A percentile compares a stretch with the other conserved stretches of the same genome.
Conservation (phyloP, 768 basidiomycete species). For the Rhodotorula toruloides region DNA sequence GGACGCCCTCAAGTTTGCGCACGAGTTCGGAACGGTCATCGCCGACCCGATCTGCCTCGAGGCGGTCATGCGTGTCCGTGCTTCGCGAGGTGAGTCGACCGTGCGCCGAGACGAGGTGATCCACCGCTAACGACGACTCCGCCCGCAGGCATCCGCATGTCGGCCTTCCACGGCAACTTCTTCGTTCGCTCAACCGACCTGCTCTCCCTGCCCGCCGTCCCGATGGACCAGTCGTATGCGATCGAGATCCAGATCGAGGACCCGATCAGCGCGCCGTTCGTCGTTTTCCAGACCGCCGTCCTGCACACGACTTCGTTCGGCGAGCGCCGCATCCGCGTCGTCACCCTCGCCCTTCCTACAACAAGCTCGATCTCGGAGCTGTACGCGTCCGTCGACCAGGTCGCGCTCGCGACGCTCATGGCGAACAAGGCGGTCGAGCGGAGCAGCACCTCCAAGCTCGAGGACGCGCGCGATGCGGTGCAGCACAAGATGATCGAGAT, state of each 20-base stretch:
- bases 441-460: conserved; percentile 73
- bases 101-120: no score
- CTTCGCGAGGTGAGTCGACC: conserved; percentile 69
- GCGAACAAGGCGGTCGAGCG: conserved; percentile 92
- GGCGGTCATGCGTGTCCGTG: conserved; percentile 94
- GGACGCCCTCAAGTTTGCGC: conserved; percentile 96
- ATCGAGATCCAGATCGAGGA: conserved; percentile 96
- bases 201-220: conserved; percentile 92
- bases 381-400: conserved; percentile 82
- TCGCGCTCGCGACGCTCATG: conserved; percentile 74
- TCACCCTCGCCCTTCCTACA: conserved; percentile 80
- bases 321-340: conserved; percentile 83
- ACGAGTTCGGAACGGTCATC: conserved; percentile 88
- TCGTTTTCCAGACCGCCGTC: conserved; percentile 90
- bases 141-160: conserved; percentile 76
- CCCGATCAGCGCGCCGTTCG: conserved; percentile 78
- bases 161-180: conserved; percentile 97
- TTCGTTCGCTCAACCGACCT: conserved; percentile 96
- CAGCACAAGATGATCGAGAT: conserved; percentile 79
- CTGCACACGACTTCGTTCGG: conserved; percentile 90
- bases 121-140: background rate
- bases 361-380: conserved; percentile 82
- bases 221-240: conserved; percentile 88
- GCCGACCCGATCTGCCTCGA: conserved; percentile 94
- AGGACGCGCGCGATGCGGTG: conserved; percentile 80